A percentile compares a stretch with the other conserved stretches of the same genome.
Conservation (phyloP, 768 basidiomycete species). For the Coprinellus micaceus region DNA sequence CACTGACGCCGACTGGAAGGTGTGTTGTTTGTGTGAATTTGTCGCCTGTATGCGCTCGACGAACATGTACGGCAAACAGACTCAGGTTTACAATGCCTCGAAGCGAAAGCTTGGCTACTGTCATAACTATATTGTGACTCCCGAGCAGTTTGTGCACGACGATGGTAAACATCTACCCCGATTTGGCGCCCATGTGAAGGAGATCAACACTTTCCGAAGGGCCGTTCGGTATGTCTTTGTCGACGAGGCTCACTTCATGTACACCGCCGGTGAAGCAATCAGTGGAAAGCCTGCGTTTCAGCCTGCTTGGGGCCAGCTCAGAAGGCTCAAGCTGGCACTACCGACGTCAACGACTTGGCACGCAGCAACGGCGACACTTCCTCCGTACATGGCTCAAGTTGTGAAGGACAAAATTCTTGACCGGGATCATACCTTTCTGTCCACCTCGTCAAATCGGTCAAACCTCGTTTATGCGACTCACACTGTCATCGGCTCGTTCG, state of each 20-base stretch:
- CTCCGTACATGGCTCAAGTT: too few species aligned
- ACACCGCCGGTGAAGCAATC: neutral
- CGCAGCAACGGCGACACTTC: slow-evolving; percentile 19
- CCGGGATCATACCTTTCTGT: too few species aligned
- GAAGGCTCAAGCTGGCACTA: slow-evolving; percentile 15
- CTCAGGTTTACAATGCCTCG: neutral
- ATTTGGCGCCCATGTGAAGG: neutral
- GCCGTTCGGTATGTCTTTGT: neutral
- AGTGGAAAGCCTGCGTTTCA: slow-evolving; percentile 14
- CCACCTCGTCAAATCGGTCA: slow-evolving; percentile 21
- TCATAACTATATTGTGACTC: neutral
- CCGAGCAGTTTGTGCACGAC: neutral
- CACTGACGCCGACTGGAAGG: neutral
- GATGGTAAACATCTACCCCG: neutral
- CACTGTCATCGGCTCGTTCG: slow-evolving; percentile 14
- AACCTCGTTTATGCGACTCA: slow-evolving; percentile 29
- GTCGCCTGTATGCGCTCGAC: neutral
- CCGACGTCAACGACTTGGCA: slow-evolving; percentile 11
- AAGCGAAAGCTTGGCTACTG: neutral
- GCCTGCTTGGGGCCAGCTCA: slow-evolving; percentile 20
- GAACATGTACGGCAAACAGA: neutral
- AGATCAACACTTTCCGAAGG: neutral
- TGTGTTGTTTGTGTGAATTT: neutral
- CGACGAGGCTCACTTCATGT: neutral
- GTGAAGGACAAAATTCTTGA: too few species aligned